Percentiles rank a stretch among this genome's conserved stretches.
These are phyloP conservation scores for Raddia distichophylla DNA, from an alignment of 176 grass and related monocot genomes.

Conservation along the genomic window DNA sequence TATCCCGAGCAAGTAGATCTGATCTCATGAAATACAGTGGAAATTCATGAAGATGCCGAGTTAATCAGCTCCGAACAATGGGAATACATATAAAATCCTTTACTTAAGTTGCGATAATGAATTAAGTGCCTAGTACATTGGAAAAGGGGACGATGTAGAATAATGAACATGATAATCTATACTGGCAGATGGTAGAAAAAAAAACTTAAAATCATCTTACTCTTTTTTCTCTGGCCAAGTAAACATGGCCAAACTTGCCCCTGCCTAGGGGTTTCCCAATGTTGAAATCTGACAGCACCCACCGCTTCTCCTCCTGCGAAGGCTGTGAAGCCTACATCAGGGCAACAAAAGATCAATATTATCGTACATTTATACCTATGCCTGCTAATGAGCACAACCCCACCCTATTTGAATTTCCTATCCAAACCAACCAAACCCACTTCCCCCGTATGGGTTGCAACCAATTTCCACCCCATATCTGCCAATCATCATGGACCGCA, in stretches of 20 bases:
- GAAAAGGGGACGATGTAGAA: neutral
- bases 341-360: neutral
- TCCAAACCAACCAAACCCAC: too few relatives aligned
- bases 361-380: neutral
- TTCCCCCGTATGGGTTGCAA: too few relatives aligned
- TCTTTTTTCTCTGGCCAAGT: slow-evolving; percentile 89
- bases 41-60: neutral
- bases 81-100: slow-evolving; percentile 4
- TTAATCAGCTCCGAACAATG: slow-evolving; percentile 19
- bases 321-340: slow-evolving; percentile 46
- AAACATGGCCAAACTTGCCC: slow-evolving; percentile 97
- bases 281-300: slow-evolving; percentile 82
- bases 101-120: neutral
- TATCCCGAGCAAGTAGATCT: slow-evolving; percentile 15
- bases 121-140: neutral
- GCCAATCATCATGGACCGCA: too few relatives aligned
- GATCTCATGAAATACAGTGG: neutral
- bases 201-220: neutral
- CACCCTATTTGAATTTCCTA: too few relatives aligned
- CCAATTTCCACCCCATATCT: too few relatives aligned
- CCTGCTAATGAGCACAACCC: too few relatives aligned
- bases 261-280: slow-evolving; percentile 88
- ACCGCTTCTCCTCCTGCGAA: slow-evolving; percentile 64
- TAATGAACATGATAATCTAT: neutral
- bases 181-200: neutral